Evolutionary conservation across 2,329 filamentous ascomycete genomes (phyloP).

Genomic region (Fusarium pseudocircinatum): DNA sequence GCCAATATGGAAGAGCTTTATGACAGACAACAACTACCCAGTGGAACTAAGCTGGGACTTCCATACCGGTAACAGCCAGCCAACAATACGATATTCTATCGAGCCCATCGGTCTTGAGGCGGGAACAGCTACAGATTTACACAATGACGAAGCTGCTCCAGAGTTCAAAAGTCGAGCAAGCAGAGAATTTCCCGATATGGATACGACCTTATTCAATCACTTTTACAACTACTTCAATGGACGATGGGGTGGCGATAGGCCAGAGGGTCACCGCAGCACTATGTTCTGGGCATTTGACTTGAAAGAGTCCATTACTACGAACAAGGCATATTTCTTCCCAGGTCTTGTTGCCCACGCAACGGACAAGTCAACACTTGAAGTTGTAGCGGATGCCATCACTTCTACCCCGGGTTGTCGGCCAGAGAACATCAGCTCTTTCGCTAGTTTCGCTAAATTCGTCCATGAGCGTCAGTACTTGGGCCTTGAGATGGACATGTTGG

Average conservation of each 20-base stretch:
- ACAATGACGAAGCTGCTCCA: slow-evolving; percentile 28
- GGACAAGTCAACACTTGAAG: not conserved
- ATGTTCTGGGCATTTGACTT: not conserved
- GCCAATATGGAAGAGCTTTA: slow-evolving; percentile 49
- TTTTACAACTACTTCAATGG: not conserved
- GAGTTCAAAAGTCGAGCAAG: not conserved
- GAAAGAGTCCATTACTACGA: not conserved
- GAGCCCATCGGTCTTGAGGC: slow-evolving; percentile 47
- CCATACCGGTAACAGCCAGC: slow-evolving; percentile 19
- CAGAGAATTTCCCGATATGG: not conserved
- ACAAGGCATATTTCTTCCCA: not conserved
- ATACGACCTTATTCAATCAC: not conserved
- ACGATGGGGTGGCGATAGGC: accelerated
- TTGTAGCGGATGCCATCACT: slow-evolving; percentile 32
- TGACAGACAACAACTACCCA: slow-evolving; percentile 52
- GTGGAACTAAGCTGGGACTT: slow-evolving; percentile 53
- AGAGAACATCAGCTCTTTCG: not conserved
- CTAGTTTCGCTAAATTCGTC: not conserved
- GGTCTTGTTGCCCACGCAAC: not conserved
- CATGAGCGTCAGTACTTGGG: not conserved
- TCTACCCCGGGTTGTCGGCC: slow-evolving; percentile 5
- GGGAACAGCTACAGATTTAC: slow-evolving; percentile 39
- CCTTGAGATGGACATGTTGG: slow-evolving; percentile 43
- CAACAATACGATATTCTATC: slow-evolving; percentile 46
- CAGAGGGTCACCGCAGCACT: not conserved